Base-by-base conservation (phyloP, 2,329 filamentous ascomycete species). In the Pseudomassariella vexata region DNA sequence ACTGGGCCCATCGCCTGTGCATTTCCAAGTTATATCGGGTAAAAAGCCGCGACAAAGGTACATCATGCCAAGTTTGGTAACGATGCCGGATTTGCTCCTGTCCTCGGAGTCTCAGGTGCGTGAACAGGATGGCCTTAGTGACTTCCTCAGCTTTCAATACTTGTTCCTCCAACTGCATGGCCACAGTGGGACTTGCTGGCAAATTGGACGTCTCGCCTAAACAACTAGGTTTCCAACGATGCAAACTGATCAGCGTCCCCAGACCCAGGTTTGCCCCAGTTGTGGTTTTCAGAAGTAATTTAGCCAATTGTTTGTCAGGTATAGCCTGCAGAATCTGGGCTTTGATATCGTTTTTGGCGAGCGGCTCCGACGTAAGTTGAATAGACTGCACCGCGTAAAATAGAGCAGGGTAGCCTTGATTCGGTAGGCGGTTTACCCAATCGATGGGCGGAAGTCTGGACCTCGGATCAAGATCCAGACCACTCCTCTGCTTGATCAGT, bases 101-200 rank as follows among this genome's bases (percentile, higher is more conserved):
- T 9, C 11, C 37, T 2, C 35, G 17, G 9, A 17, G 3, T 3
- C 28, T 8, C 15, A 52, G 32, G 18, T 44, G 28, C 12, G 41
- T 39, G 24, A 52, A 53, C 28, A 52, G 31, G 18, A 45, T 39
- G 14, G 46, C 44, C 32, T 38, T 42, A 20, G 36, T 34, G 10
- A 28, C 39, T 12, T 45, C 36, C 24, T 36, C 26, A 6, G 27
- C 32, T 16, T 32, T 20, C 18, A 10, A 9, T 10, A 17, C 21
- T 15, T n/a, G 15, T 24, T 32, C 38, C 11, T 33, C 12, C 14
- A 44, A 8, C 25, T 37, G 34, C 15, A 20, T 25, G 22, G 28
- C 42, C 36, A 8, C 48, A 27, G 18, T 38, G 30, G n/a, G n/a
- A n/a, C n/a, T n/a, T n/a, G n/a, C n/a, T n/a, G n/a, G n/a, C n/a